Base-by-base conservation (phyloP, 2,329 filamentous ascomycete species). In the Colletotrichum melonis region DNA sequence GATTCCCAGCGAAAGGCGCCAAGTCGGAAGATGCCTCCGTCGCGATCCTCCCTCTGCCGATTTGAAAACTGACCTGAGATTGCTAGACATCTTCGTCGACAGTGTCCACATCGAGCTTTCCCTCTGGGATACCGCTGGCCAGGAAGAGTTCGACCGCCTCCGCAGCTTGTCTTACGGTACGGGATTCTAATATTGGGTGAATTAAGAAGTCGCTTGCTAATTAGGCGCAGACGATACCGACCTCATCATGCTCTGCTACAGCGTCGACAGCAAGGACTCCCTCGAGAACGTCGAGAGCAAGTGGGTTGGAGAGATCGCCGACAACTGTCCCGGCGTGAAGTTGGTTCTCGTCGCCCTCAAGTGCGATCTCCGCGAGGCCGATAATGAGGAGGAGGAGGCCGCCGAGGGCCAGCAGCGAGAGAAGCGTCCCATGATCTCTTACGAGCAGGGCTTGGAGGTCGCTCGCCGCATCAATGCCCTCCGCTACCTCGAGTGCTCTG, bases 231-330 rank as follows among this genome's bases (percentile, higher is more conserved):
- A 92, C 77, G 97, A 99, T 82, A 99, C 97, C 66, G 97, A 99
- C 81, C 92, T 97, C 57, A 98, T 99, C 79, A 98, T 99, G 93
- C 94, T 99, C 78, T 99, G 97, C 88, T 99, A 98, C 86, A 97
- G 94, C 79, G 94, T 98, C 82, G 97, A 99, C 84, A 98, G 94
- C 82, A 95, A 93, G 77, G 95, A 98, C 83, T 98, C 95, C 3
- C 91, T 99, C 74, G 97, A 99, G 84, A 99, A 99, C 89, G 95
- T 99, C 74, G 95, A 98, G 83, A 96, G 94, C 78, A 99, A 99
- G 86, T 99, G 97, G 97, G 94, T 98, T 5, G 93, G 94, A 75
- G 97, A 99, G 84, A 99, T 99, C 77, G 94, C 95, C 75, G 97
- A 99, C 85, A 98, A 99, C 85, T 98, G 97, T 84, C 95, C 95